Percentiles rank a stretch among this genome's conserved stretches.
Conservation (phyloP, 2,329 filamentous ascomycete genomes). For the Botrytis porri region DNA sequence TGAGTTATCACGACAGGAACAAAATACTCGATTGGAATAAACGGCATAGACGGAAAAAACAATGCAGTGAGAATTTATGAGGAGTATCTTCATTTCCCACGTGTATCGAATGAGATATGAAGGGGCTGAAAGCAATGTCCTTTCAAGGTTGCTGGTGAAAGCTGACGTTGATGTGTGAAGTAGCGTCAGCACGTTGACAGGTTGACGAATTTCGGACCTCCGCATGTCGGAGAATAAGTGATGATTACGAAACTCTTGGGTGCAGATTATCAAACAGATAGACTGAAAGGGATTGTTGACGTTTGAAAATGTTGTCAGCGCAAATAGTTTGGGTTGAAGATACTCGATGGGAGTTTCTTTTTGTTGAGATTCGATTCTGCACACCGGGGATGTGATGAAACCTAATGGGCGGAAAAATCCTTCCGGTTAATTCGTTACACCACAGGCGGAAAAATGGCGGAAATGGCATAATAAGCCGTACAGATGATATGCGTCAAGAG, state of each 20-base stretch:
- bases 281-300: not conserved
- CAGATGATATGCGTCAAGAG: conserved; percentile 3
- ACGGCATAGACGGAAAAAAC: not conserved
- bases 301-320: not conserved
- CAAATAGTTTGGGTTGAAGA: not conserved
- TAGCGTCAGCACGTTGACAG: not conserved
- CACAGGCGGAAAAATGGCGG: not conserved
- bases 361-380: not conserved
- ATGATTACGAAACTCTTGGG: not conserved
- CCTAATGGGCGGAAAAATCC: not conserved
- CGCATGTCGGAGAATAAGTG: not conserved
- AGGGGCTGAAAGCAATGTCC: not conserved
- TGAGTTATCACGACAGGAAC: not conserved
- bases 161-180: not conserved
- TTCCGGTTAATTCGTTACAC: not conserved
- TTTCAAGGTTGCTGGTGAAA: not conserved
- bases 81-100: not conserved
- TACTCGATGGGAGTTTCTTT: not conserved
- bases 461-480: conserved; percentile 3
- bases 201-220: conserved; percentile 1
- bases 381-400: not conserved
- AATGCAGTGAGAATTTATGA: not conserved
- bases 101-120: conserved; percentile 3
- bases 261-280: not conserved
- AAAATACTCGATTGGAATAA: not conserved